A percentile compares a stretch with the other conserved stretches of the same genome.
These are phyloP conservation scores for Aristolochia fimbriata DNA, from an alignment of 164 flowering plant species.

Conservation along the genomic window DNA sequence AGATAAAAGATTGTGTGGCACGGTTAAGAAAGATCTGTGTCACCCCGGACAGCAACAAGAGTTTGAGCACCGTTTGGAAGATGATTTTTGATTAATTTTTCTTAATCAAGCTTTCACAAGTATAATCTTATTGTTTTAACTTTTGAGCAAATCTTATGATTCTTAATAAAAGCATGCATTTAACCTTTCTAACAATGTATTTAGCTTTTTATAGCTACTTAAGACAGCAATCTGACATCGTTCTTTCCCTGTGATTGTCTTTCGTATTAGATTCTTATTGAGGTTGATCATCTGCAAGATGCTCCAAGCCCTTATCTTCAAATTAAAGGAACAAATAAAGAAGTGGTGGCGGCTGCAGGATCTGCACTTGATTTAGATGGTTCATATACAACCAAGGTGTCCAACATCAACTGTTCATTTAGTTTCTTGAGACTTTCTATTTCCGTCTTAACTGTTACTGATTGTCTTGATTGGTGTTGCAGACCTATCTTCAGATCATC, in stretches of 20 bases:
- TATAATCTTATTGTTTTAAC: no score
- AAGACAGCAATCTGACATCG: neutral
- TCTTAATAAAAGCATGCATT: no score
- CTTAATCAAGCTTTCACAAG: no score
- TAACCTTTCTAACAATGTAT: no score
- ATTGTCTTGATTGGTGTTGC: constrained; percentile 6
- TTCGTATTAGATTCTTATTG: constrained; percentile 61
- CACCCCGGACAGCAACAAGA: no score
- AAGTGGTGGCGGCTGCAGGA: constrained; percentile 83
- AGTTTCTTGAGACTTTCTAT: neutral
- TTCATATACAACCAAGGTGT: constrained; percentile 97
- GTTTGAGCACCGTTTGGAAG: no score
- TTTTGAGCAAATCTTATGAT: no score
- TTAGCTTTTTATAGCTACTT: no score
- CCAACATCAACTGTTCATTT: neutral
- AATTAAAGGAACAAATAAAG: constrained; percentile 88
- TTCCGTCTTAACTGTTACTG: neutral
- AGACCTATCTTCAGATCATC: constrained; percentile 92
- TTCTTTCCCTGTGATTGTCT: neutral
- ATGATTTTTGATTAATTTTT: no score
- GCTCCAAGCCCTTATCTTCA: constrained; percentile 72
- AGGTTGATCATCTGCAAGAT: constrained; percentile 95
- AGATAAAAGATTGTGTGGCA: no score
- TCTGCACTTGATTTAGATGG: constrained; percentile 71
- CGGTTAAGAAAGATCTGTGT: no score